Evolutionary conservation across 768 basidiomycete genomes (phyloP), one percentile per base, ranked within the genome.

Genomic region (Boletus edulis): DNA sequence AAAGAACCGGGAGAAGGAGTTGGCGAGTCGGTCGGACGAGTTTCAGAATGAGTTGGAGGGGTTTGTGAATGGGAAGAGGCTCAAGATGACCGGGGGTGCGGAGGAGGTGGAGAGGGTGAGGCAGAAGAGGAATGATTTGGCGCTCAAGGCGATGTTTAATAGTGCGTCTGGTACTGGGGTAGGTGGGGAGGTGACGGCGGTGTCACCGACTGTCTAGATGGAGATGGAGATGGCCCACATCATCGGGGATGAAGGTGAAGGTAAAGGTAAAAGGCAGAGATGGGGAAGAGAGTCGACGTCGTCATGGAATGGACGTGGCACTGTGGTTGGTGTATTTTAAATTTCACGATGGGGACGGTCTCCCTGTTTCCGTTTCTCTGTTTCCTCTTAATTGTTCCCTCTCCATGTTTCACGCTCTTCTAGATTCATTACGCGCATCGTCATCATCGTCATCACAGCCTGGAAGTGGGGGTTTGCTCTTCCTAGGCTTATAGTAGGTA

Each of bases 21-120:
- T 87, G 18, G 85, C 84, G 20, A 77, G 70, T 46, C 79, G 83
- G 54, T 81, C 87, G 42, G 93, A 97, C 69, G 93, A 91, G 61
- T 85, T 98, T 71, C 83, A 92, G 62, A 77, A 79, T 14, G 96
- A 98, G 76, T 67, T 99, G 62, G 72, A 74, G 43, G 92, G 89
- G 5, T 98, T 98, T 72, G 94, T 99, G 49, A 80, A 75, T 5
- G 83, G 85, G 57, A 90, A 89, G 78, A 94, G 89, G 75, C 73
- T 99, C 69, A 91, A 85, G 78, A 88, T 94, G 90, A 99, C 95
- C 17, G 96, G 95, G 27, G 95, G 94, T 14, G 89, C 92, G 22
- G 92, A 95, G 70, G 93, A 96, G 74, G 81, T 76, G 22, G 96
- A 99, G 74, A 79, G 96, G 53, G 80, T 95, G 62, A 77, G 95